phyloP scores from a whole-genome alignment of 2,329 filamentous ascomycete species.

The Rosellinia necatrix region DNA sequence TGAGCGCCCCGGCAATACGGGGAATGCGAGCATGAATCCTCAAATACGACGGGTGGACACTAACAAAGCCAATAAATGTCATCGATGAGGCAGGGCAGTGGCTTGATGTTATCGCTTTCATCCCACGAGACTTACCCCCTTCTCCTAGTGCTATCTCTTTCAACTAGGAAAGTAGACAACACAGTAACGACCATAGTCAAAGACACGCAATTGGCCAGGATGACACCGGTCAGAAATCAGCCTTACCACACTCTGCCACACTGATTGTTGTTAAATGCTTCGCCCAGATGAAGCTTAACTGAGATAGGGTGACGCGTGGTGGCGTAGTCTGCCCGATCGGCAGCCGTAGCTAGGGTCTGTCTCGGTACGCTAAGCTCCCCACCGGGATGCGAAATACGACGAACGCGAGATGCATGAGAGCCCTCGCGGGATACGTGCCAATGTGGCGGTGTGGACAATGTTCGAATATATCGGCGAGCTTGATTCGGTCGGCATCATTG shows the following conservation, averaged over 20 bases:
- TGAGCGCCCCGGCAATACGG: slow-evolving; percentile 15
- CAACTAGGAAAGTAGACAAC: not conserved
- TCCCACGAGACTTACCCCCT: not conserved
- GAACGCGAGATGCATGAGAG: slow-evolving; percentile 24
- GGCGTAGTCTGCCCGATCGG: slow-evolving; percentile 13
- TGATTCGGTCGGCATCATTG: not conserved
- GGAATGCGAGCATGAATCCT: slow-evolving; percentile 16
- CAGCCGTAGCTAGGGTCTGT: not conserved
- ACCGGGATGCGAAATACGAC: slow-evolving; percentile 20
- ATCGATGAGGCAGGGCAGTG: slow-evolving; percentile 1
- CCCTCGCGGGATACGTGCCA: slow-evolving; percentile 1
- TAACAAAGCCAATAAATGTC: not conserved
- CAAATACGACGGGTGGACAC: not conserved
- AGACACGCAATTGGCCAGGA: slow-evolving; percentile 2
- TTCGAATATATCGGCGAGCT: not conserved
- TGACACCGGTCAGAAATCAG: slow-evolving; percentile 8
- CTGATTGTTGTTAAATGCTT: not conserved
- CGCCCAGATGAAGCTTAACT: slow-evolving; percentile 6
- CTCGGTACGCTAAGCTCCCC: slow-evolving; percentile 1
- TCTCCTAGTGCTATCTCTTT: not conserved
- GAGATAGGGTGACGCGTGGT: slow-evolving; percentile 2
- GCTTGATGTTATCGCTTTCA: not conserved
- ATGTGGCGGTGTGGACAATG: slow-evolving; percentile 17
- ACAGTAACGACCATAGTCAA: not conserved
- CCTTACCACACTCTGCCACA: slow-evolving; percentile 17